Percentiles rank a stretch among this genome's conserved stretches.
phyloP scores from a whole-genome alignment of 148 eudicot genomes.

The Rhododendron williamsianum region DNA sequence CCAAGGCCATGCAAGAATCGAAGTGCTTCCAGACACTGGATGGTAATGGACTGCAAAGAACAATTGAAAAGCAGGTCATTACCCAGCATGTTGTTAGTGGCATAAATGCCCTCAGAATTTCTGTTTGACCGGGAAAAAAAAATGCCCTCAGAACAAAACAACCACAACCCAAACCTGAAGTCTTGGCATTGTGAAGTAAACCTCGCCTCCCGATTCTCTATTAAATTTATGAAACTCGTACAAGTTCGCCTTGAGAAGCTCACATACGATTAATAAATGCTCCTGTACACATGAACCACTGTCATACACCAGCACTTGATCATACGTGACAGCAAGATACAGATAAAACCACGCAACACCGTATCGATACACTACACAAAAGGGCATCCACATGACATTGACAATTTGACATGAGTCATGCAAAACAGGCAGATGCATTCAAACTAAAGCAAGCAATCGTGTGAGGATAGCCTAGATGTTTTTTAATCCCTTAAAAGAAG shows the following conservation, averaged over 20 bases:
- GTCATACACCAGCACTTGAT: constrained; percentile 4
- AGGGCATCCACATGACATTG: neutral
- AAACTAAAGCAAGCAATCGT: neutral
- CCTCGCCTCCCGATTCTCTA: constrained; percentile 99
- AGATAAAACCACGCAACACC: neutral
- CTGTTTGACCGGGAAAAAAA: too few species aligned
- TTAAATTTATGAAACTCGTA: constrained; percentile 98
- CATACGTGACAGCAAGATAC: neutral
- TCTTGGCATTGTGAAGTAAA: constrained; percentile 99
- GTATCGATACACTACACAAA: neutral
- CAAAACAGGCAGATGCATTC: neutral
- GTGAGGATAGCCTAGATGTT: neutral
- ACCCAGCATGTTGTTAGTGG: neutral
- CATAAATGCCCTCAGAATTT: neutral
- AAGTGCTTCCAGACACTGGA: constrained; percentile 93
- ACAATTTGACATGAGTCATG: neutral
- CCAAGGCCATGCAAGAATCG: constrained; percentile 89
- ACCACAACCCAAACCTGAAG: constrained; percentile 53
- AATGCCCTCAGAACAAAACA: neutral
- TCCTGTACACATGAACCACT: constrained; percentile 50
- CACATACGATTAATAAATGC: constrained; percentile 96
- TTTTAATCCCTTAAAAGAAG: neutral
- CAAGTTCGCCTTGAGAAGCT: constrained; percentile 96
- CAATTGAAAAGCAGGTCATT: constrained; percentile 13
- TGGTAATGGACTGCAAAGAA: constrained; percentile 77